Percentiles rank a stretch among this genome's conserved stretches.
Evolutionary conservation across 2,329 filamentous ascomycete genomes (phyloP).

Genomic region (Aspergillus fructus): DNA sequence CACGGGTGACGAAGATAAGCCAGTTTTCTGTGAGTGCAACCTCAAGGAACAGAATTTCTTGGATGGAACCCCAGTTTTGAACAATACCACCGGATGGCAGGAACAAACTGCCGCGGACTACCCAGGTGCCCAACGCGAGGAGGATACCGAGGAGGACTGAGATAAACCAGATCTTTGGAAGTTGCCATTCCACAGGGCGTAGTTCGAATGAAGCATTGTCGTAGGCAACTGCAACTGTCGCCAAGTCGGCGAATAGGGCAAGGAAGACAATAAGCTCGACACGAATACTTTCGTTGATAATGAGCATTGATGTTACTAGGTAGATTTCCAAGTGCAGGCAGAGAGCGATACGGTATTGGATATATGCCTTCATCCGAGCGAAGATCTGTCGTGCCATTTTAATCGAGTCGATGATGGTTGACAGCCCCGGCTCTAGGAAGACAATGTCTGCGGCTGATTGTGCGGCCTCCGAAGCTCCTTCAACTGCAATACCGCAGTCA

Average conservation of each 20-base stretch:
- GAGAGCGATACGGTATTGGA: constrained; percentile 74
- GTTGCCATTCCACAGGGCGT: constrained; percentile 76
- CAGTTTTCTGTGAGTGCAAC: constrained; percentile 92
- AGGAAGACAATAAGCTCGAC: constrained; percentile 76
- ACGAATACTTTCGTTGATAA: constrained; percentile 74
- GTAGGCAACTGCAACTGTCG: constrained; percentile 78
- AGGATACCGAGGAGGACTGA: constrained; percentile 59
- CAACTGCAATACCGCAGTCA: constrained; percentile 72
- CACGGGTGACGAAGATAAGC: constrained; percentile 94
- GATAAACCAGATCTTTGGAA: constrained; percentile 80
- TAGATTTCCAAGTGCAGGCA: constrained; percentile 75
- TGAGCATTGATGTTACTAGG: constrained; percentile 74
- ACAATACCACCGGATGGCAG: constrained; percentile 69
- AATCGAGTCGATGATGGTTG: constrained; percentile 70
- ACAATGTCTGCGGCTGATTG: constrained; percentile 73
- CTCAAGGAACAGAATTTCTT: constrained; percentile 82
- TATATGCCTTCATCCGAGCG: constrained; percentile 76
- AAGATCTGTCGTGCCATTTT: constrained; percentile 74
- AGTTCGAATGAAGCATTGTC: constrained; percentile 77
- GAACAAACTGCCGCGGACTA: constrained; percentile 70
- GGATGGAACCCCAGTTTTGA: constrained; percentile 71
- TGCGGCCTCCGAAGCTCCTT: constrained; percentile 70
- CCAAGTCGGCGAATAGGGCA: constrained; percentile 75
- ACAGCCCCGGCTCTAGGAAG: constrained; percentile 69
- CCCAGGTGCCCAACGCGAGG: constrained; percentile 71